Percentiles rank a stretch among this genome's conserved stretches.
Conservation (phyloP, 2,329 filamentous ascomycete genomes). For the Neofusicoccum parvum region DNA sequence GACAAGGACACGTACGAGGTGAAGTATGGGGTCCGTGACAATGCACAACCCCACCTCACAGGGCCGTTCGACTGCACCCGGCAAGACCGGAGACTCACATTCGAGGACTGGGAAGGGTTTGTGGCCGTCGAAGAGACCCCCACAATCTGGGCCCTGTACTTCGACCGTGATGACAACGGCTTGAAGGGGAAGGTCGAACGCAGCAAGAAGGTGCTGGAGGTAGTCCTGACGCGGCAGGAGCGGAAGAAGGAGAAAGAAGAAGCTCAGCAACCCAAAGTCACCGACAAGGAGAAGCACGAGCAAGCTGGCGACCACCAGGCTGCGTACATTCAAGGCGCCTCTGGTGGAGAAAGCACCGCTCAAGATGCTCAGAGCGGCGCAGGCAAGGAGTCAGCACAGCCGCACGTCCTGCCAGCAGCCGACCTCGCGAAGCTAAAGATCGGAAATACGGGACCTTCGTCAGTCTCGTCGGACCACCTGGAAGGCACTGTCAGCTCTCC, state of each 20-base stretch:
- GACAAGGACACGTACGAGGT: slow-evolving; percentile 38
- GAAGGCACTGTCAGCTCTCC: slow-evolving; percentile 11
- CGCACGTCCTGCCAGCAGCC: background rate
- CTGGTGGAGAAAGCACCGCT: background rate
- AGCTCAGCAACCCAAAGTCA: background rate
- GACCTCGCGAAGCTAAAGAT: slow-evolving; percentile 11
- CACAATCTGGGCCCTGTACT: slow-evolving; percentile 44
- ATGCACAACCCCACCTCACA: slow-evolving; percentile 40
- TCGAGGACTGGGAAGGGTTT: slow-evolving; percentile 43
- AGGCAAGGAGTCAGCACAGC: background rate
- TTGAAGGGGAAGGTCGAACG: background rate
- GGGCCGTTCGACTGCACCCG: slow-evolving; percentile 43
- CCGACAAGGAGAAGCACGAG: slow-evolving; percentile 2
- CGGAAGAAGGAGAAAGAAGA: slow-evolving; percentile 13
- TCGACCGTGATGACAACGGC: slow-evolving; percentile 47
- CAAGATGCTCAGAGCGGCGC: background rate
- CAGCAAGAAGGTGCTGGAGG: background rate
- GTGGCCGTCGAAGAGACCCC: slow-evolving; percentile 41
- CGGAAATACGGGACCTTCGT: background rate
- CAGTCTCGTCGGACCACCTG: slow-evolving; percentile 2
- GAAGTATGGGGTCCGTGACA: slow-evolving; percentile 38
- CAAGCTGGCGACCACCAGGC: background rate
- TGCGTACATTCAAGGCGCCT: background rate
- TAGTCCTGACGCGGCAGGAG: slow-evolving; percentile 9
- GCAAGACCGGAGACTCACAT: slow-evolving; percentile 41